phyloP scores from a whole-genome alignment of 2,329 filamentous ascomycete species.

The Phyllosticta citrichinensis region DNA sequence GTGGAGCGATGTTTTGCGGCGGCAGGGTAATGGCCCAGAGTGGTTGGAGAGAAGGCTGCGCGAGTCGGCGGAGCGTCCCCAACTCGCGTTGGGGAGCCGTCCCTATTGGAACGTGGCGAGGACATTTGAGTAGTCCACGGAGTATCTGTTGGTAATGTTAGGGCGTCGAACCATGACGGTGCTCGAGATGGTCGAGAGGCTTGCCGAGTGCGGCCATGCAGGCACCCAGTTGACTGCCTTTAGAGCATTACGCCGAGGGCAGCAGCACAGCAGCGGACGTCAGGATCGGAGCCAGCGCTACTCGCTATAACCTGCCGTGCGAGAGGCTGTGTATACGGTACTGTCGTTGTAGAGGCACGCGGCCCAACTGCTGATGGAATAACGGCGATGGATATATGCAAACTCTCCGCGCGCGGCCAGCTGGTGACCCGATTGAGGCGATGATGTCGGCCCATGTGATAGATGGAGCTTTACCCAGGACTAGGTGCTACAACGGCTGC shows the following conservation, averaged over 20 bases:
- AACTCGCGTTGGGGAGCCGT: slow-evolving; percentile 13
- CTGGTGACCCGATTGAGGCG: neutral
- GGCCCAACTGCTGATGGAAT: neutral
- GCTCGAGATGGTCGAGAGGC: slow-evolving; percentile 12
- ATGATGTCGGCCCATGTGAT: neutral
- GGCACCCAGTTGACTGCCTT: slow-evolving; percentile 11
- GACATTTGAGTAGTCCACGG: slow-evolving; percentile 35
- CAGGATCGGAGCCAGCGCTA: neutral
- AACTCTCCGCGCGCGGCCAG: neutral
- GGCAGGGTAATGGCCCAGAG: slow-evolving; percentile 57
- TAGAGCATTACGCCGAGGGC: slow-evolving; percentile 9
- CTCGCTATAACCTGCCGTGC: neutral
- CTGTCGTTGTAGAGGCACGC: neutral
- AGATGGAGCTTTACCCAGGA: neutral
- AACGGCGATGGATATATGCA: neutral
- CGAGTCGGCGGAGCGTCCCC: slow-evolving; percentile 58
- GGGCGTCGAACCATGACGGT: slow-evolving; percentile 6
- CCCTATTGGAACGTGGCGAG: slow-evolving; percentile 20
- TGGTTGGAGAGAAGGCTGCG: slow-evolving; percentile 81
- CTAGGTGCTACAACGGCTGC: neutral
- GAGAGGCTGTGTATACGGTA: neutral
- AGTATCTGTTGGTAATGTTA: slow-evolving; percentile 20
- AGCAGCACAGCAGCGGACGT: neutral
- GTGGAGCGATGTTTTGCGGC: slow-evolving; percentile 72
- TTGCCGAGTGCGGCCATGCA: slow-evolving; percentile 36